Evolutionary conservation across 2,329 filamentous ascomycete species (phyloP).

Genomic region (Hypoxylon sp.): DNA sequence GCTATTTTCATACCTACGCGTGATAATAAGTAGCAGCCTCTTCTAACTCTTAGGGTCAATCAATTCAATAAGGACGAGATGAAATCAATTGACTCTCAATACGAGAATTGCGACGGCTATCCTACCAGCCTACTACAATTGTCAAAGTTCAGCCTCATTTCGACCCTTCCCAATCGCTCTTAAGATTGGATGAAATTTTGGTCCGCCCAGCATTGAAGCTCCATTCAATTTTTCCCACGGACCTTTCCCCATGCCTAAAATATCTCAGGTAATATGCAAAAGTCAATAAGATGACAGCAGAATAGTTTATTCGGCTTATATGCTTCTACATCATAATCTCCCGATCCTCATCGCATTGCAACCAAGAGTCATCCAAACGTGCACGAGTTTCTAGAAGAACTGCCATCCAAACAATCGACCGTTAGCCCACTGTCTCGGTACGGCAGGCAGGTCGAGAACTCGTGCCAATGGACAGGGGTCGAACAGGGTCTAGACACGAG

Average conservation of each 20-base stretch:
- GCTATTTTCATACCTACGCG: constrained; percentile 21
- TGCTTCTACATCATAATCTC: background rate
- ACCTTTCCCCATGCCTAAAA: constrained; percentile 15
- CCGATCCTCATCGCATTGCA: background rate
- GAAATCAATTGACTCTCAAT: background rate
- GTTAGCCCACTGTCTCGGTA: constrained; percentile 4
- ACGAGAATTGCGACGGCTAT: background rate
- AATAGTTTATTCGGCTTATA: constrained; percentile 10
- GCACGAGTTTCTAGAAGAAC: constrained; percentile 18
- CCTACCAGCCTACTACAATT: constrained; percentile 4
- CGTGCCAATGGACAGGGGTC: constrained; percentile 25
- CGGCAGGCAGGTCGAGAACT: constrained; percentile 10
- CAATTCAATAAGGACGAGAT: background rate
- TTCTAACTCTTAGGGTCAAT: background rate
- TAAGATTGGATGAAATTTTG: constrained; percentile 18
- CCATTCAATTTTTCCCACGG: constrained; percentile 29
- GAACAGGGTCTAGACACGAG: constrained; percentile 37
- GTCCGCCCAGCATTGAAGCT: constrained; percentile 24
- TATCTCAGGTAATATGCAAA: constrained; percentile 3
- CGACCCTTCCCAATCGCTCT: constrained; percentile 17
- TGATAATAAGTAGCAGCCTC: background rate
- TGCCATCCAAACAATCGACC: background rate
- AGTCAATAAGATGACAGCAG: constrained; percentile 9
- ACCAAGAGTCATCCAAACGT: constrained; percentile 6
- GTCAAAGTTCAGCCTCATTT: constrained; percentile 35